A percentile compares a stretch with the other conserved stretches of the same genome.
Conservation (phyloP, 495 filamentous ascomycete genomes). For the Diplogelasinospora grovesii region DNA sequence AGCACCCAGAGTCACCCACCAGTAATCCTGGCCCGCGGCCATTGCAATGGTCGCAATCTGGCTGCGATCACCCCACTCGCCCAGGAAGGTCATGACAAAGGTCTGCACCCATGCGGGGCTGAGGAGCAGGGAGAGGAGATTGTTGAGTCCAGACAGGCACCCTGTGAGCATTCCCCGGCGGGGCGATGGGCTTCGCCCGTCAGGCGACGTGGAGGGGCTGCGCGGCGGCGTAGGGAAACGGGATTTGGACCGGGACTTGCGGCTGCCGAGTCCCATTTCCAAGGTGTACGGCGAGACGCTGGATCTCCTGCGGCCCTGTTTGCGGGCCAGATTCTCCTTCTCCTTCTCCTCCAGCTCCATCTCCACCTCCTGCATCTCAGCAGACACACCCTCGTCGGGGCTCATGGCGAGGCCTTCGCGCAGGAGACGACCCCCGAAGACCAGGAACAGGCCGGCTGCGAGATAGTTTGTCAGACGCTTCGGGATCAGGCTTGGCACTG, state of each 20-base stretch:
- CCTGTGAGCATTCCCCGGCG: constrained; percentile 29
- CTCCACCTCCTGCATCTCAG: constrained; percentile 97
- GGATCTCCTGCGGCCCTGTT: constrained; percentile 46
- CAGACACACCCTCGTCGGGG: constrained; percentile 77
- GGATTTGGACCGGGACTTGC: constrained; percentile 54
- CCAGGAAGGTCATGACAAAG: constrained; percentile 97
- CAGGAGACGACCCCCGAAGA: constrained; percentile 82
- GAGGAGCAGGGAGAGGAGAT: constrained; percentile 78
- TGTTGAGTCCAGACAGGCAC: constrained; percentile 59
- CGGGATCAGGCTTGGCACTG: constrained; percentile 84
- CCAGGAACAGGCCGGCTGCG: constrained; percentile 75
- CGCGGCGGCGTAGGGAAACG: constrained; percentile 53
- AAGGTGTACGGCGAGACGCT: constrained; percentile 57
- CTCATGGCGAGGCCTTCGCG: constrained; percentile 85
- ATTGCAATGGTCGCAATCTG: constrained; percentile 99
- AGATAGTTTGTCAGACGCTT: constrained; percentile 81
- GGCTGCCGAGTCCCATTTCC: constrained; percentile 52
- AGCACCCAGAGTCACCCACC: constrained; percentile 94
- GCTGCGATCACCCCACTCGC: constrained; percentile 95
- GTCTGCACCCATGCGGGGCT: constrained; percentile 98
- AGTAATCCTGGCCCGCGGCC: constrained; percentile 97
- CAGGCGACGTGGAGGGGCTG: constrained; percentile 53
- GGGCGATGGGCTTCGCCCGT: constrained; percentile 38
- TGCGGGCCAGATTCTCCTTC: constrained; percentile 67
- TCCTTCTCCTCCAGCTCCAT: constrained; percentile 94